Percentiles rank a stretch among this genome's conserved stretches.
Evolutionary conservation across 2,329 filamentous ascomycete genomes (phyloP).

Genomic region (Aspergillus pseudoviridinutans): DNA sequence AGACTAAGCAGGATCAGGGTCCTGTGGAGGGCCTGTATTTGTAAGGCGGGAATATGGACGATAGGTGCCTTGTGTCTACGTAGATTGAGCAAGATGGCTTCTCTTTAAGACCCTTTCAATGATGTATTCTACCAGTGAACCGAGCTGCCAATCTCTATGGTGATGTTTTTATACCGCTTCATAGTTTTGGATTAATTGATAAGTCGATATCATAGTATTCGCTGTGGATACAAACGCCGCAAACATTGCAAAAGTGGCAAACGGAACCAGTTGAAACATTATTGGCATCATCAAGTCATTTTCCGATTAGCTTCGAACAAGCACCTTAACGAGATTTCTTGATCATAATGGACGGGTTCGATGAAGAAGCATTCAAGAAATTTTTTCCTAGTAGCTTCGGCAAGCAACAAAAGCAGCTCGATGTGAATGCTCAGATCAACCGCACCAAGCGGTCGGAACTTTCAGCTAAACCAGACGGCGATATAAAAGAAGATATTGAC

Average conservation of each 20-base stretch:
- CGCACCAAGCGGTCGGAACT: slow-evolving; percentile 62
- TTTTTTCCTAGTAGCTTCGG: slow-evolving; percentile 84
- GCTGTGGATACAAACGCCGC: slow-evolving; percentile 13
- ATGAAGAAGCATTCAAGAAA: slow-evolving; percentile 45
- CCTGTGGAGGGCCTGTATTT: slow-evolving; percentile 91
- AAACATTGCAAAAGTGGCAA: slow-evolving; percentile 25
- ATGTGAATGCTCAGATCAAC: slow-evolving; percentile 77
- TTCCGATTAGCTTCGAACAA: not conserved
- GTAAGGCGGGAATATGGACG: slow-evolving; percentile 56
- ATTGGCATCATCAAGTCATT: slow-evolving; percentile 5
- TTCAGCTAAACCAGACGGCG: slow-evolving; percentile 25
- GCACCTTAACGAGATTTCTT: not conserved
- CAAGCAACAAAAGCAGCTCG: slow-evolving; percentile 68
- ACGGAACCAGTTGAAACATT: not conserved
- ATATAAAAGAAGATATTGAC: slow-evolving; percentile 21
- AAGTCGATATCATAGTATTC: not conserved
- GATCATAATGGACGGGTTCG: slow-evolving; percentile 37
- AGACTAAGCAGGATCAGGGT: slow-evolving; percentile 98
- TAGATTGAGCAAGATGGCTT: slow-evolving; percentile 5
- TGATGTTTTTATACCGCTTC: not conserved
- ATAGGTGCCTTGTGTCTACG: slow-evolving; percentile 7
- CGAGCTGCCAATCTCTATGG: not conserved
- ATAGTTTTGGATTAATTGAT: not conserved
- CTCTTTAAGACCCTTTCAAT: slow-evolving; percentile 5
- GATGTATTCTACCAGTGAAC: slow-evolving; percentile 24